Percentiles rank a stretch among this genome's conserved stretches.
phyloP scores from a whole-genome alignment of 2,329 filamentous ascomycete species.

The Aspergillus melleus region DNA sequence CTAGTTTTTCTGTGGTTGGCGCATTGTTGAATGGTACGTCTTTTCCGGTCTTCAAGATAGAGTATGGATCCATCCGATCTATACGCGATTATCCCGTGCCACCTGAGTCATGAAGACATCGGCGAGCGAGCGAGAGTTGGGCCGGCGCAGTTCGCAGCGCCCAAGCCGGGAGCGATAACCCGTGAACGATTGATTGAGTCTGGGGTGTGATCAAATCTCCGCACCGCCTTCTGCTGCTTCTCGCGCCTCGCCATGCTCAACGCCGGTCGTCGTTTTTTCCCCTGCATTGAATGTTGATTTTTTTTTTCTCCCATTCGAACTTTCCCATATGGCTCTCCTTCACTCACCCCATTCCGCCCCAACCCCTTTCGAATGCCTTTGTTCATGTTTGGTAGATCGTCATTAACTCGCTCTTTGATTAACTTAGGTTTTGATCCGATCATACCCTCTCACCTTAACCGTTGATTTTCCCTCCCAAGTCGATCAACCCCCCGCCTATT shows the following conservation, averaged over 20 bases:
- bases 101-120: background rate
- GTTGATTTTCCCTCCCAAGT: constrained; percentile 7
- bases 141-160: constrained; percentile 23
- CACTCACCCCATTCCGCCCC: background rate
- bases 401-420: constrained; percentile 21
- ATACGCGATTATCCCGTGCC: background rate
- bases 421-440: constrained; percentile 20
- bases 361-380: background rate
- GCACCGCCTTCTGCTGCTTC: constrained; percentile 36
- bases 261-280: constrained; percentile 1
- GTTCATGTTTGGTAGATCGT: background rate
- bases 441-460: constrained; percentile 4
- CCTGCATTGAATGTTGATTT: constrained; percentile 4
- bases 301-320: background rate
- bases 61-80: constrained; percentile 3
- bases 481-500: background rate
- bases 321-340: background rate
- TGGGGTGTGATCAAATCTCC: constrained; percentile 41
- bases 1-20: constrained; percentile 32
- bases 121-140: constrained; percentile 9
- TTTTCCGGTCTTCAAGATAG: constrained; percentile 18
- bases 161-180: constrained; percentile 18
- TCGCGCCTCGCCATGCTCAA: constrained; percentile 12
- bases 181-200: constrained; percentile 22
- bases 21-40: constrained; percentile 42